Base-by-base conservation (phyloP, 225 moss, liverwort and hornwort genomes). In the Neckera pumila region DNA sequence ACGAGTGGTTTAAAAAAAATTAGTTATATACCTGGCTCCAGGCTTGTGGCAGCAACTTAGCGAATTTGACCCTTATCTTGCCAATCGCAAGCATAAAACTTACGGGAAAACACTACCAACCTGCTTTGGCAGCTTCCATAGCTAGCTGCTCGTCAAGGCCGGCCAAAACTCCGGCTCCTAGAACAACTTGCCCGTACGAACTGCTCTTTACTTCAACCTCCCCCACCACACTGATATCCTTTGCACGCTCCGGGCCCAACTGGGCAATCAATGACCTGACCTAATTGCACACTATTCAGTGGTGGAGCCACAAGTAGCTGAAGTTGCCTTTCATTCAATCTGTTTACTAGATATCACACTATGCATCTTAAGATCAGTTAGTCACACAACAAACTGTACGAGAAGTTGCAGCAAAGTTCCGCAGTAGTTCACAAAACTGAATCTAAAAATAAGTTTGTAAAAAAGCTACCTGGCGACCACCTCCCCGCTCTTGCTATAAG, bases 81-180 rank as follows among this genome's bases (percentile, higher is more conserved):
- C 23, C 83, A 76, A 62, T 85, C 47, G n/a, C 21, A 59, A 72
- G 59, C 38, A 87, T 34, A 17, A 77, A 72, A 69, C 34, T 27
- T 19, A 79, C 51, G 17, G 47, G 58, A 31, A 57, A 38, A 84
- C 70, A 75, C 72, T 76, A 92, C 77, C 85, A 85, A 98, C 97
- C 98, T 92, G 96, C 97, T 92, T 90, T 94, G 33, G 95, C 90
- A 86, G 93, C 97, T 86, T 94, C 96, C 85, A 90, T 87, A 58
- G 98, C 94, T 74, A 98, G 94, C 91, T 96, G 94, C 94, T 98
- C 98, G 84, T 98, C 97, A 88, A 95, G 88, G 88, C 89, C 92
- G 67, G 90, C 88, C 71, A 92, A 78, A 74, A 88, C 91, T 93
- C 98, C 98, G 89, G 92, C 94, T 79, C 98, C 97, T 83, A 98